phyloP scores from a whole-genome alignment of 805 yeast species.

The Schizosaccharomyces japonicus region DNA sequence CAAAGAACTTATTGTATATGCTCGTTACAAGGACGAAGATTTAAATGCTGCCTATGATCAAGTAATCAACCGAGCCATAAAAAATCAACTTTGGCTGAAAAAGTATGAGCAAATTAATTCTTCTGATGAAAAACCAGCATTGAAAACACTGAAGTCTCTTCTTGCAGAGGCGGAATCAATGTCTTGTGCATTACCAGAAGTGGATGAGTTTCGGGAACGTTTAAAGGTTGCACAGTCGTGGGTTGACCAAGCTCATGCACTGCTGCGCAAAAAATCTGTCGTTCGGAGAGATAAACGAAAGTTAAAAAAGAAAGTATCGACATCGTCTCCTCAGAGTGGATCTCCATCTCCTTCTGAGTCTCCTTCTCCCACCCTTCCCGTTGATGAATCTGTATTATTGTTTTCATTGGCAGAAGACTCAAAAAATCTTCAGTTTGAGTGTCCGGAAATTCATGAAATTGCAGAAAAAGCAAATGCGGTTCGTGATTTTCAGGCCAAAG shows the following conservation, averaged over 20 bases:
- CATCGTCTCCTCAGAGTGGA: not conserved
- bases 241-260: conserved; percentile 30
- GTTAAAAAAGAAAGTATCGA: not conserved
- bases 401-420: not conserved
- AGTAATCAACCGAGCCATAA: conserved; percentile 22
- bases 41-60: conserved; percentile 20
- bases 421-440: conserved; percentile 22
- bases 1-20: conserved; percentile 5
- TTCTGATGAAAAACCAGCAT: conserved; percentile 21
- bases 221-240: conserved; percentile 26
- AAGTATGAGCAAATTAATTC: conserved; percentile 20
- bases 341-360: not conserved
- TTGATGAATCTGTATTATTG: not conserved
- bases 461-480: conserved; percentile 30
- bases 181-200: conserved; percentile 19
- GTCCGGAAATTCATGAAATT: conserved; percentile 38
- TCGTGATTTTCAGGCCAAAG: conserved; percentile 22
- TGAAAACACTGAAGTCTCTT: conserved; percentile 24
- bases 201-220: conserved; percentile 19
- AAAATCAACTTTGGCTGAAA: conserved; percentile 29
- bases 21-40: conserved; percentile 27
- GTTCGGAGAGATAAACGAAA: conserved; percentile 18
- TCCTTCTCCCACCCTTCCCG: not conserved
- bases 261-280: conserved; percentile 29
- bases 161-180: conserved; percentile 33